Evolutionary conservation across 805 yeast species (phyloP).

Genomic region (Metschnikowia arizonensis): DNA sequence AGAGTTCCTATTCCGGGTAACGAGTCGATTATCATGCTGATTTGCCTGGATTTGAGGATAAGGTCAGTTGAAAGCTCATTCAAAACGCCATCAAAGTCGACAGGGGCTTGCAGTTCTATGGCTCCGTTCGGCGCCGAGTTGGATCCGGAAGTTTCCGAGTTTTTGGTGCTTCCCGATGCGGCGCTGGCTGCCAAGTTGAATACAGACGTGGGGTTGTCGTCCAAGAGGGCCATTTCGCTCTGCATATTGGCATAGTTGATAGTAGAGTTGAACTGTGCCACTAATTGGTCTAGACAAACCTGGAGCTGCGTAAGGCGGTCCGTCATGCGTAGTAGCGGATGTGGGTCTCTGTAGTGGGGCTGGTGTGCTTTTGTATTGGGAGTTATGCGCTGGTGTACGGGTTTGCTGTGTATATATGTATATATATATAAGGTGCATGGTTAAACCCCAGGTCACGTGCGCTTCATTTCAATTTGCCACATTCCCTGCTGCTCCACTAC

Average conservation of each 20-base stretch:
- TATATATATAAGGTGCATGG: too few species aligned
- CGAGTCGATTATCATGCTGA: slow-evolving; percentile 77
- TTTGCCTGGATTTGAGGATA: slow-evolving; percentile 80
- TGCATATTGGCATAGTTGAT: slow-evolving; percentile 57
- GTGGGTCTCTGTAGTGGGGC: neutral
- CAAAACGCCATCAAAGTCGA: slow-evolving; percentile 43
- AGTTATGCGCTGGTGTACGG: too few species aligned
- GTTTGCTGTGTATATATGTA: too few species aligned
- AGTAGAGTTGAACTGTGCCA: slow-evolving; percentile 77
- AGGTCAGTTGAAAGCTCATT: slow-evolving; percentile 82
- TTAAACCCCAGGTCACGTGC: slow-evolving; percentile 3
- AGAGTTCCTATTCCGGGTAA: slow-evolving; percentile 91
- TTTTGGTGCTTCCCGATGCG: slow-evolving; percentile 41
- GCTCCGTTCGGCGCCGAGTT: slow-evolving; percentile 16
- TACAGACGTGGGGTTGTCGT: slow-evolving; percentile 58
- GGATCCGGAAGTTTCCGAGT: slow-evolving; percentile 14
- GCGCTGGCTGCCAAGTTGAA: slow-evolving; percentile 60
- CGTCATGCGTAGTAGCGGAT: slow-evolving; percentile 41
- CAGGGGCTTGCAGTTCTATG: slow-evolving; percentile 5
- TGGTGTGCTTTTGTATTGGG: too few species aligned
- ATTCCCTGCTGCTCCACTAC: neutral
- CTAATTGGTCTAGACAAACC: slow-evolving; percentile 75
- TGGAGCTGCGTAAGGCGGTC: slow-evolving; percentile 90
- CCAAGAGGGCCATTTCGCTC: slow-evolving; percentile 41
- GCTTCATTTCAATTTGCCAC: neutral